phyloP scores from a whole-genome alignment of 305 asterid species.

The Salvia sclarea region DNA sequence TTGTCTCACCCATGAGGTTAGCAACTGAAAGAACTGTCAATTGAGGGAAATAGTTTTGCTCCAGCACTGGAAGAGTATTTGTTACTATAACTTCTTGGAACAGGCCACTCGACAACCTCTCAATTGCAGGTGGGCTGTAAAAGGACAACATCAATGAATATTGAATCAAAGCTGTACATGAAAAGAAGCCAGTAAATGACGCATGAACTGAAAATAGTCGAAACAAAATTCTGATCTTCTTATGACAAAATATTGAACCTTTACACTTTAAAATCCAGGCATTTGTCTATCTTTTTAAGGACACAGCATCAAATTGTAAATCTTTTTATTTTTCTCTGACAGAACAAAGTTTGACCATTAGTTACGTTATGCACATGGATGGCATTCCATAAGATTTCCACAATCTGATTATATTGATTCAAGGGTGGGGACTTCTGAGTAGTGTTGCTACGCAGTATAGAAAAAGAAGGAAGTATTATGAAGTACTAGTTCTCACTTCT shows the following conservation, averaged over 20 bases:
- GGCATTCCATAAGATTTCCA: not conserved
- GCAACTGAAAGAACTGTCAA: slow-evolving; percentile 85
- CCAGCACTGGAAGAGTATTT: slow-evolving; percentile 73
- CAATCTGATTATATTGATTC: not conserved
- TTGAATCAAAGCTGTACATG: not conserved
- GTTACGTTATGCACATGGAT: not conserved
- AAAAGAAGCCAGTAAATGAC: not conserved
- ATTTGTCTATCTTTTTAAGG: not conserved
- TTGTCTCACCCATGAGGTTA: slow-evolving; percentile 82
- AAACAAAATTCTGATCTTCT: not conserved
- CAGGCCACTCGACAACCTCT: slow-evolving; percentile 80
- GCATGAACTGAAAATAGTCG: not conserved
- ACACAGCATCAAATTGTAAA: not conserved
- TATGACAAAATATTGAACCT: not conserved
- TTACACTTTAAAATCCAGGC: not conserved
- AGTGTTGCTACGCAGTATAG: not conserved
- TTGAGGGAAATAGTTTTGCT: slow-evolving; percentile 75
- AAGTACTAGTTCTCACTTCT: not conserved
- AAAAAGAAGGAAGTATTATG: not conserved
- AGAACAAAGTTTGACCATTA: not conserved
- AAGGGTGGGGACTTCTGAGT: not conserved
- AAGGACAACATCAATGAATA: slow-evolving; percentile 22
- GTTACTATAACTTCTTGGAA: slow-evolving; percentile 88
- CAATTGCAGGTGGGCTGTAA: slow-evolving; percentile 84
- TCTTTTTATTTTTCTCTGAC: not conserved